These are phyloP conservation scores for Lactarius pseudohatsudake DNA, from an alignment of 768 basidiomycete species.

Conservation along the genomic window DNA sequence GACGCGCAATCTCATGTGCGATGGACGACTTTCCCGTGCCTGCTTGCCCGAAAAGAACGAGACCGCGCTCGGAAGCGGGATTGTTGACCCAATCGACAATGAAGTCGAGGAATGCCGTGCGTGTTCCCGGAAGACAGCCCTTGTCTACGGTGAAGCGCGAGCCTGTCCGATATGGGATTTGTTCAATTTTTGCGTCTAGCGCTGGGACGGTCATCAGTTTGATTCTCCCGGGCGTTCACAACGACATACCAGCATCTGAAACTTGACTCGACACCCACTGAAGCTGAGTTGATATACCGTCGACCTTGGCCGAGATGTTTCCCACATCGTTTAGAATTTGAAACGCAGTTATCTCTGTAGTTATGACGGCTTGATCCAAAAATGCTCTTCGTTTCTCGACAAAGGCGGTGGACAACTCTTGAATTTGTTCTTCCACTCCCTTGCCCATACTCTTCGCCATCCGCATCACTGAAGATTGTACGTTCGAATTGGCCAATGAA, in stretches of 20 bases:
- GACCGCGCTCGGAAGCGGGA: neutral
- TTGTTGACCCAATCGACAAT: neutral
- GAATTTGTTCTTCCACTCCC: neutral
- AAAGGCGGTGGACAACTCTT: neutral
- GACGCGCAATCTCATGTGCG: constrained; percentile 1
- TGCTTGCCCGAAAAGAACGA: constrained; percentile 2
- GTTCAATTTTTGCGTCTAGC: no score
- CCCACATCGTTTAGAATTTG: neutral
- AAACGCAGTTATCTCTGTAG: neutral
- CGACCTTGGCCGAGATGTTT: neutral
- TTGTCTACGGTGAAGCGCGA: no score
- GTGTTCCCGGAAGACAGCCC: neutral
- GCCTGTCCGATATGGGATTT: no score
- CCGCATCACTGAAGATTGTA: neutral
- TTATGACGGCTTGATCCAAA: neutral
- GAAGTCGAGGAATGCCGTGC: neutral
- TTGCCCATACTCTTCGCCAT: neutral
- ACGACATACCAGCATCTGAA: neutral
- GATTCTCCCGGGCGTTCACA: no score
- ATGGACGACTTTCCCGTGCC: neutral
- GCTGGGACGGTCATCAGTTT: no score
- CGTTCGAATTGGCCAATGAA: neutral
- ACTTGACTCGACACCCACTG: neutral
- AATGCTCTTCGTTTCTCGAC: neutral
- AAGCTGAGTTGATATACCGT: neutral